Conservation (phyloP, 768 basidiomycete genomes). For the Kondoa subrosea region DNA sequence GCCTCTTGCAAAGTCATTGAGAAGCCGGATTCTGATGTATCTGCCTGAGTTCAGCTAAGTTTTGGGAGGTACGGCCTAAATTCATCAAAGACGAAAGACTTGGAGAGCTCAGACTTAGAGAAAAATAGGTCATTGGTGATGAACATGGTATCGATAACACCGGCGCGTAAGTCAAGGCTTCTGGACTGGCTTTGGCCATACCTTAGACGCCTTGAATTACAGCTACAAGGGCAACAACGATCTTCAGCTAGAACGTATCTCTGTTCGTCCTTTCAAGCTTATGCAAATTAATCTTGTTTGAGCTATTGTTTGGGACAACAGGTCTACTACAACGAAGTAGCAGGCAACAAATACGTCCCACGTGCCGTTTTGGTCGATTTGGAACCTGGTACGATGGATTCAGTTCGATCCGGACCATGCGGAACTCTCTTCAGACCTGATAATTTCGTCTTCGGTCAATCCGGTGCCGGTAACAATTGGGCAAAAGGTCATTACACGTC, state of each 20-base stretch:
- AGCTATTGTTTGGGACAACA: neutral
- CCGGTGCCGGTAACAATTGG: constrained; percentile 67
- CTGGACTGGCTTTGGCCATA: neutral
- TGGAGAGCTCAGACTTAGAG: no score
- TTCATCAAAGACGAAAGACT: no score
- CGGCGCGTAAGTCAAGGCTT: constrained; percentile 2
- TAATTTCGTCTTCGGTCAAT: constrained; percentile 88
- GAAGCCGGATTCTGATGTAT: no score
- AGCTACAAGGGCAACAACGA: constrained; percentile 24
- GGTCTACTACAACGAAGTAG: constrained; percentile 23
- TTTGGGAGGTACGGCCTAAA: constrained; percentile 10
- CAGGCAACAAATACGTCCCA: constrained; percentile 52
- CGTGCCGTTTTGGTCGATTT: constrained; percentile 94
- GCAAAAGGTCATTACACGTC: constrained; percentile 62
- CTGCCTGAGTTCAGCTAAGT: no score
- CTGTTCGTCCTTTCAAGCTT: neutral
- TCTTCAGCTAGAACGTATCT: constrained; percentile 18
- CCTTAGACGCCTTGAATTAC: no score
- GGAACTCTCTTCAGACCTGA: constrained; percentile 42
- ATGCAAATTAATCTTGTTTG: neutral
- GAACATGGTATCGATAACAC: constrained; percentile 19
- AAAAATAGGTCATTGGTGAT: constrained; percentile 18
- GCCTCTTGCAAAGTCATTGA: neutral
- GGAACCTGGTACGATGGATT: constrained; percentile 62
- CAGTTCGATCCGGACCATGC: constrained; percentile 31